Conservation (phyloP, 2,329 filamentous ascomycete genomes). For the Fusarium albosuccineum region DNA sequence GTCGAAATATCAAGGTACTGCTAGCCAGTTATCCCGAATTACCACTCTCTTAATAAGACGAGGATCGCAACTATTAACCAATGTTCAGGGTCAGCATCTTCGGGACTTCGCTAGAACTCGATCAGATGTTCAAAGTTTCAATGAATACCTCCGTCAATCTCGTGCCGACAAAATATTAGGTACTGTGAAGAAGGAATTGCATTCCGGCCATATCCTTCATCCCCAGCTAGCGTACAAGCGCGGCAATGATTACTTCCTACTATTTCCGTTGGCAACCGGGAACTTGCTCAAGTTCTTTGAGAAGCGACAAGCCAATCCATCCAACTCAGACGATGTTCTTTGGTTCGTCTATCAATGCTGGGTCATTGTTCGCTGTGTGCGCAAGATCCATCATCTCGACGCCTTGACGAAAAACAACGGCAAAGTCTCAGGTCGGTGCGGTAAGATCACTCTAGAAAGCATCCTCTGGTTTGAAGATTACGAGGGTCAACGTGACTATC, state of each 20-base stretch:
- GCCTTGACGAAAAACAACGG: too few relatives aligned
- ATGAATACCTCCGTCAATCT: too few relatives aligned
- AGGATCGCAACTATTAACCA: background rate
- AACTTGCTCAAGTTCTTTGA: background rate
- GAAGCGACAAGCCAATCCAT: background rate
- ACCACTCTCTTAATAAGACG: too few relatives aligned
- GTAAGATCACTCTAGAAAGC: too few relatives aligned
- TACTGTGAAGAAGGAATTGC: background rate
- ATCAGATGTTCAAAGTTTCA: background rate
- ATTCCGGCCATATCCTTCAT: background rate
- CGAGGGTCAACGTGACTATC: background rate
- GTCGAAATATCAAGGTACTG: background rate
- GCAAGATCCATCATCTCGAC: background rate
- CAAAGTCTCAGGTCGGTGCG: too few relatives aligned
- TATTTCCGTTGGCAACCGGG: background rate
- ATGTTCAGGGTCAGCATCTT: background rate
- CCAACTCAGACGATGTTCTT: background rate
- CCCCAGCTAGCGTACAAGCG: background rate
- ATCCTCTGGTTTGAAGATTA: conserved; percentile 16
- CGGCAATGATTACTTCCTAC: background rate
- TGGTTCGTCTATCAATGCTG: background rate
- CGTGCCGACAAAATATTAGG: too few relatives aligned
- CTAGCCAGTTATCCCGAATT: too few relatives aligned
- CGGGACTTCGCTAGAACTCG: background rate
- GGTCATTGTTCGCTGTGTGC: background rate